Evolutionary conservation across 768 basidiomycete genomes (phyloP), one percentile per base, ranked within the genome.

Genomic region (Termitomyces sp.): DNA sequence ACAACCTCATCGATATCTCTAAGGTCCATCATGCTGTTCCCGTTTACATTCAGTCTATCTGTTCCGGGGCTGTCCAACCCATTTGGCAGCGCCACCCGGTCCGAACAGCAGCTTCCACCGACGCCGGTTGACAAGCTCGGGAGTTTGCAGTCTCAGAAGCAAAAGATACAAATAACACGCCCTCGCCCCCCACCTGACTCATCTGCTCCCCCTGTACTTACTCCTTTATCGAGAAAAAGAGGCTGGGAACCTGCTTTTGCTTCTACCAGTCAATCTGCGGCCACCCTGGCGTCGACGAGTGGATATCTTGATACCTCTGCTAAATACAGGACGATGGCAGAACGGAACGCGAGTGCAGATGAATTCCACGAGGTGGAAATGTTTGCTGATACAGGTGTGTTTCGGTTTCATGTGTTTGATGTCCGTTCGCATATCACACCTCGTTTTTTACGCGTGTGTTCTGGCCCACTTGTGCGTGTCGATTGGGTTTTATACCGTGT

Each of bases 251-350:
- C 91, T 4, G 78, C 83, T 1, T 79, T 77, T 58, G 77, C 83
- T 46, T 85, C 84, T 63, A 81, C 81, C 11, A 86, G 82, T 69
- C 77, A 68, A 68, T 83, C 84, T 7, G 72, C 79, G 52, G 75
- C 84, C 51, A 84, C 79, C 4, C 72, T 83, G 3, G 73, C 84
- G 3, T 86, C 83, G 2, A 81, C 85, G 5, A 77, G 71, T 61
- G 90, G 89, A 33, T 89, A 88, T 72, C 80, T 91, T 40, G 86
- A 90, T 69, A 86, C 87, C 0, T 88, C 87, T 42, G 80, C 85
- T 51, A 85, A 85, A 71, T 86, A 87, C 68, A 78, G 81, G 62
- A 80, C 84, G 48, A 75, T 58, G 76, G 33, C 40, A 28, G 55
- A 61, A 39, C 40, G 55, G 1, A 28, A 2, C 28, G 28, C 28